phyloP scores from a whole-genome alignment of 805 yeast species.

The Kuraishia ogatae region DNA sequence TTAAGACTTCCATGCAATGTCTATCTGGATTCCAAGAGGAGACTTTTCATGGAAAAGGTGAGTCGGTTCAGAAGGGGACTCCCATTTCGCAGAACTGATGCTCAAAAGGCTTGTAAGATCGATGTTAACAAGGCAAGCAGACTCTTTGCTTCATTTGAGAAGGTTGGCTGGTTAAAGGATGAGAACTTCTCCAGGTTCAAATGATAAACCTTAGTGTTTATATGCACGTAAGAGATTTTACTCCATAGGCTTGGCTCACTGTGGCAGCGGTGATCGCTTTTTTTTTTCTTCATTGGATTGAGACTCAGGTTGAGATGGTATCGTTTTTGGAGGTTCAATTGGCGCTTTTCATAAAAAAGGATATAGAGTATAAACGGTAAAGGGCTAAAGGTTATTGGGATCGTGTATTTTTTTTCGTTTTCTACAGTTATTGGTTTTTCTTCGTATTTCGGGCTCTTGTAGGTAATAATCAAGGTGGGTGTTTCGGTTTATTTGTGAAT shows the following conservation, averaged over 20 bases:
- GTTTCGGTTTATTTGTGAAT: background rate
- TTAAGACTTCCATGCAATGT: conserved; percentile 82
- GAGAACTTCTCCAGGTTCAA: conserved; percentile 46
- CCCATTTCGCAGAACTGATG: conserved; percentile 93
- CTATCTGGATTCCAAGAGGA: conserved; percentile 70
- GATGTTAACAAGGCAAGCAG: conserved; percentile 96
- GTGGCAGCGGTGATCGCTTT: background rate
- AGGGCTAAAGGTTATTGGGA: background rate
- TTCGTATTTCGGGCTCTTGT: background rate
- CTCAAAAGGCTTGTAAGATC: conserved; percentile 94
- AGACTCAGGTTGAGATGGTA: background rate
- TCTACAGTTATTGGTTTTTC: background rate
- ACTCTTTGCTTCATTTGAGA: conserved; percentile 81
- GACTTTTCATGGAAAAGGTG: conserved; percentile 86
- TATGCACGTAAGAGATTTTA: background rate
- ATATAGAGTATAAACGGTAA: background rate
- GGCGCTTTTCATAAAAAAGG: background rate
- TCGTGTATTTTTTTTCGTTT: background rate
- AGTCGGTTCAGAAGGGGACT: conserved; percentile 57
- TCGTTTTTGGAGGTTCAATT: background rate
- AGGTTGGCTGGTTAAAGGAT: conserved; percentile 88
- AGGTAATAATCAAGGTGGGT: background rate
- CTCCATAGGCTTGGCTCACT: background rate
- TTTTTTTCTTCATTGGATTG: background rate
- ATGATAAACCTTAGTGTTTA: conserved; percentile 1